A percentile compares a stretch with the other conserved stretches of the same genome.
These are phyloP conservation scores for Entonaema liquescens DNA, from an alignment of 495 filamentous ascomycete species.

Conservation along the genomic window DNA sequence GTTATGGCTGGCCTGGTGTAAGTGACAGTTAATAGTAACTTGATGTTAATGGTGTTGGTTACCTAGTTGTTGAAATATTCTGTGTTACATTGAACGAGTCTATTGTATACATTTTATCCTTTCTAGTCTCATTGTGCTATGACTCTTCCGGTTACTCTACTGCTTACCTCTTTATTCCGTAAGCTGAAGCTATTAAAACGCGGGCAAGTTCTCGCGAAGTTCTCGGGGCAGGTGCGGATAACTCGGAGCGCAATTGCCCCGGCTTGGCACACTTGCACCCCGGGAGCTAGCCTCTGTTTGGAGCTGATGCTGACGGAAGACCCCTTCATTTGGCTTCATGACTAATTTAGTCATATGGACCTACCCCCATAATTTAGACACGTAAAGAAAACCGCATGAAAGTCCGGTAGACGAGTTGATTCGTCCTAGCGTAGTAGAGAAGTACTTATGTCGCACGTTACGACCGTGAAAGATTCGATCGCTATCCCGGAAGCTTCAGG, in stretches of 20 bases:
- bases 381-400: neutral
- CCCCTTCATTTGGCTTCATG: neutral
- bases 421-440: neutral
- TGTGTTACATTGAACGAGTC: neutral
- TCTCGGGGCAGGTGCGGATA: constrained; percentile 14
- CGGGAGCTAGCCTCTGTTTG: constrained; percentile 16
- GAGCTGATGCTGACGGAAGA: constrained; percentile 5
- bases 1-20: neutral
- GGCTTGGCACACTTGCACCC: neutral
- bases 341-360: neutral
- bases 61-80: neutral
- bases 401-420: neutral
- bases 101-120: neutral
- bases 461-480: neutral
- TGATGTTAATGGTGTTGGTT: neutral
- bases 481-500: neutral
- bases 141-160: neutral
- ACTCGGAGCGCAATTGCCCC: constrained; percentile 23
- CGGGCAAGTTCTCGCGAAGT: constrained; percentile 19
- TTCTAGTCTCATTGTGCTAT: neutral
- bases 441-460: constrained; percentile 9
- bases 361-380: neutral
- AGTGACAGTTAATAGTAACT: neutral
- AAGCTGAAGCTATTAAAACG: neutral
- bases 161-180: neutral